These are phyloP conservation scores for Yamadazyma triangularis DNA, from an alignment of 1,139 yeast genomes.

Conservation along the genomic window DNA sequence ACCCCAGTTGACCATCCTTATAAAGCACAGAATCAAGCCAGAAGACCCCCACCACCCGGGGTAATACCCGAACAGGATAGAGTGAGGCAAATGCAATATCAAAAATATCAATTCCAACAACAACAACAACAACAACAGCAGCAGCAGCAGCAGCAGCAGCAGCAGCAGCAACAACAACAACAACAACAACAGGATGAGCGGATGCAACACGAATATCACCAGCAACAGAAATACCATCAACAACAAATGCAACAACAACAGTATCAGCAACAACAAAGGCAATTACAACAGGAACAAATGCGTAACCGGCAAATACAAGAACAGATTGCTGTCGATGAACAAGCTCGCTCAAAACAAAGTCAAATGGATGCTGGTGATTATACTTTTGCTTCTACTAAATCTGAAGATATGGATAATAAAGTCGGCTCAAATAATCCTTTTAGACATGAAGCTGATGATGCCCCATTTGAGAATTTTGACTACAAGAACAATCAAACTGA, in stretches of 20 bases:
- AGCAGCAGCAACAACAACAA: constrained; percentile 10
- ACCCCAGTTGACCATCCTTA: constrained; percentile 27
- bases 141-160: constrained; percentile 9
- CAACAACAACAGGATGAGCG: constrained; percentile 5
- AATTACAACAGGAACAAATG: constrained; percentile 6
- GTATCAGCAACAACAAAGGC: constrained; percentile 3
- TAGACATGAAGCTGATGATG: constrained; percentile 1
- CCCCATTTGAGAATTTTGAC: constrained; percentile 26
- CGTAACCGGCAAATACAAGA: constrained; percentile 7
- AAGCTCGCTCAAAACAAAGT: not conserved
- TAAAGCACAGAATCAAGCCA: constrained; percentile 14
- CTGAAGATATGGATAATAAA: constrained; percentile 12
- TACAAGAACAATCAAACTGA: constrained; percentile 20
- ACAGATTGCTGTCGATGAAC: constrained; percentile 1
- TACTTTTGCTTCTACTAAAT: constrained; percentile 17
- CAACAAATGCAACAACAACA: constrained; percentile 8
- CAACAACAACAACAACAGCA: constrained; percentile 10
- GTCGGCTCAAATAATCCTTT: constrained; percentile 1
- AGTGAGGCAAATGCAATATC: constrained; percentile 14
- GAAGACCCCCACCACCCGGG: constrained; percentile 22
- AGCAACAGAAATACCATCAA: constrained; percentile 13
- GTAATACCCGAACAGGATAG: constrained; percentile 1
- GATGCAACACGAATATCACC: constrained; percentile 10
- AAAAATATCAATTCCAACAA: constrained; percentile 5
- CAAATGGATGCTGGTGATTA: constrained; percentile 14